These are phyloP conservation scores for Leishmania turanica DNA, from an alignment of 208 protist genomes.

Conservation along the genomic window DNA sequence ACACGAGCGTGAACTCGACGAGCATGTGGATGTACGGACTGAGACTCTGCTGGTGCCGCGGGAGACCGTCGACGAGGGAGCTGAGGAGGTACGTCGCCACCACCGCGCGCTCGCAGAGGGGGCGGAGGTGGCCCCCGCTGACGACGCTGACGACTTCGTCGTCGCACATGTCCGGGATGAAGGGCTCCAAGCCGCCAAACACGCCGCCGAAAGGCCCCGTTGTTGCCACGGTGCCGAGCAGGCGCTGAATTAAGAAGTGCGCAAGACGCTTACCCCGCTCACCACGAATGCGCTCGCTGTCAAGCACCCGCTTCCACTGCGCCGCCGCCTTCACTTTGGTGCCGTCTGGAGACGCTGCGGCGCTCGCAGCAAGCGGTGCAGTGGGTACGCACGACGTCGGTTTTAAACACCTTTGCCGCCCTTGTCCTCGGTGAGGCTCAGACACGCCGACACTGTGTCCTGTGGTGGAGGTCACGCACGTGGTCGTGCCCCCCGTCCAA, in stretches of 20 bases:
- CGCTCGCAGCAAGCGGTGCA: too few relatives aligned
- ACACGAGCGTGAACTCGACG: conserved; percentile 69
- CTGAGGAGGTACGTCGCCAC: conserved; percentile 65
- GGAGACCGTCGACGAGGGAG: conserved; percentile 42
- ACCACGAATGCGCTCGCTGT: conserved; percentile 14
- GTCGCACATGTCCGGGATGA: not conserved
- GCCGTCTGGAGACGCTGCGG: not conserved
- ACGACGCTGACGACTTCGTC: conserved; percentile 1
- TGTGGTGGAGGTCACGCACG: not conserved
- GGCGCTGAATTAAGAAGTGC: conserved; percentile 13
- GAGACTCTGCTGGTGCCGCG: conserved; percentile 62
- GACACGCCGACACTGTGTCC: not conserved
- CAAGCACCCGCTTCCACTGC: conserved; percentile 20
- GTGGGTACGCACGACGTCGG: not conserved
- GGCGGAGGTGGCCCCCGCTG: conserved; percentile 19
- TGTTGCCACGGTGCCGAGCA: conserved; percentile 6
- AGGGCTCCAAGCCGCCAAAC: not conserved
- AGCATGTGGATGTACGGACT: conserved; percentile 61
- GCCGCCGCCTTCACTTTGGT: conserved; percentile 5
- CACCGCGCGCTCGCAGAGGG: conserved; percentile 50
- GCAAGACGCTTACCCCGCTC: conserved; percentile 17
- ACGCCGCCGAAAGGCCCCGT: not conserved
- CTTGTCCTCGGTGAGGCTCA: not conserved
- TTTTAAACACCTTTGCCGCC: not conserved
- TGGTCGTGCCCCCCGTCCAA: not conserved